Evolutionary conservation across 129 eudicot genomes (phyloP).

Genomic region (Flaveria robusta): DNA sequence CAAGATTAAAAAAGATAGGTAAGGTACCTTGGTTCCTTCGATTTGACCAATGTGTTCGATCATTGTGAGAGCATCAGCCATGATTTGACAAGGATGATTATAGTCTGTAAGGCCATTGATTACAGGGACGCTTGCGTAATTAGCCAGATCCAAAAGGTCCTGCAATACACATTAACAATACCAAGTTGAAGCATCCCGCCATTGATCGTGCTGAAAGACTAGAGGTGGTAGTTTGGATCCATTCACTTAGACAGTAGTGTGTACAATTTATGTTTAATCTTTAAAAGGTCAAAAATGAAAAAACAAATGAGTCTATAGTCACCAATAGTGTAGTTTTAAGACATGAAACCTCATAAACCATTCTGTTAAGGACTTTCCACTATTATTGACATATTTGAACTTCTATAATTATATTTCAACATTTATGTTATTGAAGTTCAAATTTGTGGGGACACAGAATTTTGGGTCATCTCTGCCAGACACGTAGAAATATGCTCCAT

Average conservation of each 20-base stretch:
- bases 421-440: too few relatives aligned
- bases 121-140: constrained; percentile 51
- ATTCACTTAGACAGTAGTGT: too few relatives aligned
- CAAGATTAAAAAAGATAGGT: not conserved
- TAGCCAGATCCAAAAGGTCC: constrained; percentile 92
- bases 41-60: constrained; percentile 85
- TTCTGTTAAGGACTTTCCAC: not conserved
- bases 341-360: not conserved
- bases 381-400: not conserved
- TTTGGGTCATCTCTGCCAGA: not conserved
- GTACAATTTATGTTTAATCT: too few relatives aligned
- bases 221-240: too few relatives aligned
- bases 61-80: constrained; percentile 89
- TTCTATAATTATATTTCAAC: not conserved
- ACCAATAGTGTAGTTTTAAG: not conserved
- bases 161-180: constrained; percentile 26
- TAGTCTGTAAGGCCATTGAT: constrained; percentile 67
- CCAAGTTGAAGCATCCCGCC: not conserved
- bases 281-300: too few relatives aligned
- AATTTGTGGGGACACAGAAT: not conserved
- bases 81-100: constrained; percentile 90
- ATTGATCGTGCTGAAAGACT: not conserved
- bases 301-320: too few relatives aligned
- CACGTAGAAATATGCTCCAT: not conserved
- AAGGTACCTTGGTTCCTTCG: constrained; percentile 87